phyloP scores from a whole-genome alignment of 2,329 filamentous ascomycete genomes.

The Chaetothyriales sp. region DNA sequence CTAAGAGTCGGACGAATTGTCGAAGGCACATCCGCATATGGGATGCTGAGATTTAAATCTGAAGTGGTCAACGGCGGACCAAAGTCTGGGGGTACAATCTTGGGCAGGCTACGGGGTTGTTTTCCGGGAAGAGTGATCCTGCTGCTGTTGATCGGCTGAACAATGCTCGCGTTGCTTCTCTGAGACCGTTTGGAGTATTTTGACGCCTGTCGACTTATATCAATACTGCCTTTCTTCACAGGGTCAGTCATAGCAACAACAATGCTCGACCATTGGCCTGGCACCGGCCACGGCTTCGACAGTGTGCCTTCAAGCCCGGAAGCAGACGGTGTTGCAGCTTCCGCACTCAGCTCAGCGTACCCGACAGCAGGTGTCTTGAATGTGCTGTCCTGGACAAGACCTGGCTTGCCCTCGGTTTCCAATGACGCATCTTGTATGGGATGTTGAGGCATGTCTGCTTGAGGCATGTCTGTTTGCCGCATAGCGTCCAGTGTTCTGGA shows the following conservation, averaged over 20 bases:
- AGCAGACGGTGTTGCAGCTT: constrained; percentile 8
- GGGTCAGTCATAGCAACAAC: constrained; percentile 12
- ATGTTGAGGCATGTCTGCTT: background rate
- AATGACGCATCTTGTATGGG: background rate
- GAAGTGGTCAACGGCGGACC: constrained; percentile 5
- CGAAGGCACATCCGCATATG: constrained; percentile 5
- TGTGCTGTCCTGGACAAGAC: background rate
- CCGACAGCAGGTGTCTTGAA: constrained; percentile 9
- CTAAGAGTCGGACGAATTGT: constrained; percentile 13
- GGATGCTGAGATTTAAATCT: constrained; percentile 16
- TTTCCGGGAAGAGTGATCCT: constrained; percentile 6
- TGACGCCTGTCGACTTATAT: constrained; percentile 13
- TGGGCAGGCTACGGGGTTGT: constrained; percentile 9
- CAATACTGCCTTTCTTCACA: constrained; percentile 8
- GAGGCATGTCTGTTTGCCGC: background rate
- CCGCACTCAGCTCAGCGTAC: constrained; percentile 15
- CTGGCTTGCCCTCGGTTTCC: background rate
- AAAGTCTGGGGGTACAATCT: constrained; percentile 12
- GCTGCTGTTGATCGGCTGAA: constrained; percentile 15
- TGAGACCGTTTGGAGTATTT: constrained; percentile 10
- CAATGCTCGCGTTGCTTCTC: constrained; percentile 14
- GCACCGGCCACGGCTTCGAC: constrained; percentile 5
- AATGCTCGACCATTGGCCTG: constrained; percentile 13
- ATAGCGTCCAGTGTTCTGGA: constrained; percentile 1
- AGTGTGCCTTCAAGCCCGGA: constrained; percentile 2